phyloP scores from a whole-genome alignment of 495 filamentous ascomycete genomes.

The Daldinia decipiens region DNA sequence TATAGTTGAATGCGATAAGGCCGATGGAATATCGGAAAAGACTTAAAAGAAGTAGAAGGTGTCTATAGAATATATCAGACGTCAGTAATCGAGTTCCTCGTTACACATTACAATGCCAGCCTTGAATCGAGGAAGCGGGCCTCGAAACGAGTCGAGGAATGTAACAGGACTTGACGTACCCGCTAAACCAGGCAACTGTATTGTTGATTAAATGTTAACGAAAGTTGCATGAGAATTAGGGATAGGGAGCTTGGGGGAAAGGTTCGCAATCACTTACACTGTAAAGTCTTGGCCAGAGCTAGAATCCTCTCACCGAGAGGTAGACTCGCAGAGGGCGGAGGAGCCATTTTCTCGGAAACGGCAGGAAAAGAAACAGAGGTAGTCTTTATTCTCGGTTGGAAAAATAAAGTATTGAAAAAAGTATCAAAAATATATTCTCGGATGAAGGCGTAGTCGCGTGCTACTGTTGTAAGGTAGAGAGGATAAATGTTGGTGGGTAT shows the following conservation, averaged over 20 bases:
- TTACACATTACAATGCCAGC: background rate
- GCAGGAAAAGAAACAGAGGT: background rate
- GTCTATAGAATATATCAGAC: conserved; percentile 59
- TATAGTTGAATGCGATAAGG: conserved; percentile 84
- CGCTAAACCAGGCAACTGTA: conserved; percentile 82
- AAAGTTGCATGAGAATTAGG: conserved; percentile 28
- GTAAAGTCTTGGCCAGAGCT: conserved; percentile 83
- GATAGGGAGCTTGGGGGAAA: conserved; percentile 11
- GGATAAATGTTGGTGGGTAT: background rate
- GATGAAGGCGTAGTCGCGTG: conserved; percentile 28
- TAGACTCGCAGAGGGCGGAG: conserved; percentile 75
- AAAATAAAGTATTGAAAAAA: conserved; percentile 4
- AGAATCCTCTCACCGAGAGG: conserved; percentile 79
- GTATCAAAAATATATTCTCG: conserved; percentile 21
- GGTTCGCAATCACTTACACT: conserved; percentile 68
- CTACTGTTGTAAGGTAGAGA: background rate
- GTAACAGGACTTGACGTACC: conserved; percentile 66
- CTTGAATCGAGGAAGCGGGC: conserved; percentile 9
- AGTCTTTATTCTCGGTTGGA: background rate
- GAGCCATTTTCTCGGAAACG: conserved; percentile 70
- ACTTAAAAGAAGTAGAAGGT: conserved; percentile 83
- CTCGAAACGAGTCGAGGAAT: conserved; percentile 12
- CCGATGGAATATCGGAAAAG: conserved; percentile 83
- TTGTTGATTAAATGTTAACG: conserved; percentile 43
- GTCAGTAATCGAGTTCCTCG: conserved; percentile 22